A percentile compares a stretch with the other conserved stretches of the same genome.
phyloP scores from a whole-genome alignment of 75 land plant genomes.

The Sequoiadendron giganteum region DNA sequence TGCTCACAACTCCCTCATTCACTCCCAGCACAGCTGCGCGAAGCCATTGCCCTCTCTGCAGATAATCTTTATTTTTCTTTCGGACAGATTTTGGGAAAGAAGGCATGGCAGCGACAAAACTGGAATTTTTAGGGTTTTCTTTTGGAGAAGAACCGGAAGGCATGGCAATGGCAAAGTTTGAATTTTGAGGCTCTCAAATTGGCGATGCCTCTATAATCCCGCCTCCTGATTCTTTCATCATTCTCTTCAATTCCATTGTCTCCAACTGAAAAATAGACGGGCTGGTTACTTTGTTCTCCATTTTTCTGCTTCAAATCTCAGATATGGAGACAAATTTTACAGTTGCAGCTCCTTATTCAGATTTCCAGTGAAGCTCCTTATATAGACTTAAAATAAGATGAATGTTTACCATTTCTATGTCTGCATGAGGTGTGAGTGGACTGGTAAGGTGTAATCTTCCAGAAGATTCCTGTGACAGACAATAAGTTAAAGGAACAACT shows the following conservation, averaged over 20 bases:
- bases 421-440: too few species aligned
- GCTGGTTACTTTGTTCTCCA: not conserved
- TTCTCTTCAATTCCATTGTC: not conserved
- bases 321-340: not conserved
- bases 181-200: not conserved
- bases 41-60: conserved; percentile 78
- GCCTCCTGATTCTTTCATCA: not conserved
- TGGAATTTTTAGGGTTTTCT: not conserved
- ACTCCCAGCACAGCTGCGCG: conserved; percentile 83
- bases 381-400: too few species aligned
- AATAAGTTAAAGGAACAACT: too few species aligned
- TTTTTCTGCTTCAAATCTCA: not conserved
- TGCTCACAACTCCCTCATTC: conserved; percentile 81
- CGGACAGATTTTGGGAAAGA: not conserved
- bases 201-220: not conserved
- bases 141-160: not conserved
- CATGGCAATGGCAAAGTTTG: not conserved
- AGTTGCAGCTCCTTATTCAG: too few species aligned
- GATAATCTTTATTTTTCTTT: conserved; percentile 42
- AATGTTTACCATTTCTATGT: too few species aligned
- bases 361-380: not conserved
- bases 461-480: too few species aligned
- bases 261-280: not conserved
- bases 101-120: not conserved
- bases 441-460: too few species aligned